Base-by-base conservation (phyloP, 2,329 filamentous ascomycete genomes). In the Claviceps maximensis region DNA sequence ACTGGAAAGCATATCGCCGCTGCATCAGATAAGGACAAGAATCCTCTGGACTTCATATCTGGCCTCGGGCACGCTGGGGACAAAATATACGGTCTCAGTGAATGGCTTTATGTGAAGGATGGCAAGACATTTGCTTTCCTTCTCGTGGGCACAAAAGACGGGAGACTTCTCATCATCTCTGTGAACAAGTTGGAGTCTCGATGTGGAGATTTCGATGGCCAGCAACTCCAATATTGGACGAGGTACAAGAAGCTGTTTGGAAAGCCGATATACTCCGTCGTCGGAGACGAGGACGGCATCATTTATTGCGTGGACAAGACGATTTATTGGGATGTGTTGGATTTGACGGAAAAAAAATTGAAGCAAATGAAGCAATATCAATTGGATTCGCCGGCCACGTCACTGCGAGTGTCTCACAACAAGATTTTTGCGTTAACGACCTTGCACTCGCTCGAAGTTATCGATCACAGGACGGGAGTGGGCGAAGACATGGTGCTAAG, bases 21-120 rank as follows among this genome's bases (percentile, higher is more conserved):
- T 13, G 69, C 79, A 0, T 61, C 64, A 2, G 70, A 75, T 53
- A 74, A 68, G 42, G 65, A 68, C 2, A 69, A 67, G 17, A 65
- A 69, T 4, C 62, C 67, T 0, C 64, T 72, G 0, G 67, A 74
- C 1, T 78, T 75, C 53, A 76, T 83, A 31, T 74, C 72, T 17
- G 76, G 76, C 3, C 69, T 89, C 17, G 78, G 78, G 1, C 73
- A 77, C 46, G 57, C 66, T 1, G 76, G 77, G 1, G 82, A 86
- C 56, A 74, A 73, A 41, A 76, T 89, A 1, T 72, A 79, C 45
- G 74, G 78, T 1, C 64, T 89, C 8, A 65, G 76, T 1, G 81
- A 87, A 56, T 89, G 86, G 86, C 64, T 72, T 5, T 80, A 78
- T 56, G 67, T 71, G 33, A 77, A 78, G 53, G 73, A 78, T 40